Base-by-base conservation (phyloP, 164 flowering plant genomes). In the Taxillus chinensis region DNA sequence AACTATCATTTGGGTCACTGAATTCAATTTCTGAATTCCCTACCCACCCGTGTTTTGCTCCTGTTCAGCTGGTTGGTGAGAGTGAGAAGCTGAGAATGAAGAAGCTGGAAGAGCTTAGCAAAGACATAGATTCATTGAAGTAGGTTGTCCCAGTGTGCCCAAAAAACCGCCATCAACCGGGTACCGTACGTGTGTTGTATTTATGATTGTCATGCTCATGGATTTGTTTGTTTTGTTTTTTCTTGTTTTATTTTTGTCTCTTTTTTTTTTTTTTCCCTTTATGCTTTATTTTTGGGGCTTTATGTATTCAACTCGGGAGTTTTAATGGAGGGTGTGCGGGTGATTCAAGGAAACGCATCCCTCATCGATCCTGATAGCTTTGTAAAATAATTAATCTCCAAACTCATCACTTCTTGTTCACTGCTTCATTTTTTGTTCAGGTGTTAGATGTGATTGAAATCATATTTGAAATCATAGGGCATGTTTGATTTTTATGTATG, bases 21-120 rank as follows among this genome's bases (percentile, higher is more conserved):
- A n/a, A n/a, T n/a, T n/a, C n/a, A n/a, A n/a, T 3, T 7, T 7
- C 51, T 48, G 51, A 48, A 48, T 7, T 48, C 10, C 13, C 9
- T 48, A 3, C 13, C 12, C 4, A 3, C 12, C 41, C 8, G 46
- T 62, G 16, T 58, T 7, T 37, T 41, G 37, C 10, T 17, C 9
- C 27, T 42, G 27, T 12, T 54, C 83, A 88, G 98, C 73, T 92
- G 75, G 95, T 83, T 41, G 62, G 73, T 64, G 96, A 92, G 71
- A 92, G 96, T 62, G 96, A 92, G 81, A 86, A 62, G 67, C 16
- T 78, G 75, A 83, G 98, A 74, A 71, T 89, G 86, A 82, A 81
- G 78, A 87, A 87, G 82, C 75, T 89, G 78, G 92, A 92, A 66
- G 98, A 89, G 73, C 78, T 89, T 67, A 84, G 85, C 89, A 87